Percentiles rank a stretch among this genome's conserved stretches.
phyloP scores from a whole-genome alignment of 768 basidiomycete genomes.

The Serendipita sp. region DNA sequence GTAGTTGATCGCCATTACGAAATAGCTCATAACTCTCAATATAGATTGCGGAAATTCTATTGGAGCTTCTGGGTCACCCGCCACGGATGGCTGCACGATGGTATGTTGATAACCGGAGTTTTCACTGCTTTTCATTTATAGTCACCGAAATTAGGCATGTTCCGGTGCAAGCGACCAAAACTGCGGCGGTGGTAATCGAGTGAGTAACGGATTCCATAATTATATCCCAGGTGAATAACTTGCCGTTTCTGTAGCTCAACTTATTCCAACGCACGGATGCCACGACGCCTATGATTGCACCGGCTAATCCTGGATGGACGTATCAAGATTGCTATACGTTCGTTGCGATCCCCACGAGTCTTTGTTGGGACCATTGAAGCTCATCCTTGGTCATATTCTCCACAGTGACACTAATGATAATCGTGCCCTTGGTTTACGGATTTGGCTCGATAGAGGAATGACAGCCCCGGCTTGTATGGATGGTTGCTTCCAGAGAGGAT shows the following conservation, averaged over 20 bases:
- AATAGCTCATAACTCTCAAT: not conserved
- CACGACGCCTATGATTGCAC: not conserved
- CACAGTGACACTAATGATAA: not conserved
- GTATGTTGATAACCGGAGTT: conserved; percentile 30
- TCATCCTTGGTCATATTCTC: not conserved
- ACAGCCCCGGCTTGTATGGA: conserved; percentile 33
- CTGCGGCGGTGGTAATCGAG: not conserved
- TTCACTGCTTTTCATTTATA: no score
- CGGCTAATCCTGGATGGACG: not conserved
- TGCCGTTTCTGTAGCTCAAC: not conserved
- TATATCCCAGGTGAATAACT: not conserved
- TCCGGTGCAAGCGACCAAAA: no score
- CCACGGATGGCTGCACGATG: conserved; percentile 45
- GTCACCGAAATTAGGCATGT: no score
- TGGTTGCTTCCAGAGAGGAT: conserved; percentile 28
- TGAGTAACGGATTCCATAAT: not conserved
- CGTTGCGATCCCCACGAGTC: not conserved
- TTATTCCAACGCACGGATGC: not conserved
- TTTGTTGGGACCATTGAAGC: not conserved
- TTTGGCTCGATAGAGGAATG: conserved; percentile 26
- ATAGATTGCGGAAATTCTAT: conserved; percentile 37
- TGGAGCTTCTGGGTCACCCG: conserved; percentile 29
- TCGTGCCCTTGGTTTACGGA: not conserved
- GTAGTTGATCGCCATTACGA: not conserved
- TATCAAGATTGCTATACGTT: not conserved